These are phyloP conservation scores for Paramecium primaurelia DNA, from an alignment of 73 alveolate species.

Conservation along the genomic window DNA sequence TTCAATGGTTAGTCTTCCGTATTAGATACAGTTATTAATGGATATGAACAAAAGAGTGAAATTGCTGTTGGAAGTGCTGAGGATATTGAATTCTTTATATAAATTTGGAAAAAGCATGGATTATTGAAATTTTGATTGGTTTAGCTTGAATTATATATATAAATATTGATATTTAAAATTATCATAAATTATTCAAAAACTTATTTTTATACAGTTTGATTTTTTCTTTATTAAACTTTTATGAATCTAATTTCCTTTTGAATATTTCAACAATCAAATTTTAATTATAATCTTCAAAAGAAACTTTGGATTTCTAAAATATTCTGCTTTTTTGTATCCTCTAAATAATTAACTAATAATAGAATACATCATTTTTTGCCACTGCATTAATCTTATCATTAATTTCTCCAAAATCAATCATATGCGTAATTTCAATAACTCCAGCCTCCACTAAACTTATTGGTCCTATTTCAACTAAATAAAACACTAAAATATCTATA, in stretches of 20 bases:
- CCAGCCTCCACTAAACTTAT: too few relatives aligned
- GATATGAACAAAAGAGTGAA: constrained; percentile 51
- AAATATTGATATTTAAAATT: background rate
- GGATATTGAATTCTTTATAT: background rate
- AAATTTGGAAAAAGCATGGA: background rate
- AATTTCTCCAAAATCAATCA: constrained; percentile 58
- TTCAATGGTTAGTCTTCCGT: constrained; percentile 61
- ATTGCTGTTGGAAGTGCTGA: constrained; percentile 8
- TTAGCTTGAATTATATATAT: background rate
- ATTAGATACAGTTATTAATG: constrained; percentile 33
- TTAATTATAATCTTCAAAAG: constrained; percentile 57
- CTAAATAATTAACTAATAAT: constrained; percentile 6
- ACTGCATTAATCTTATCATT: constrained; percentile 55
- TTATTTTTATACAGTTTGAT: constrained; percentile 45
- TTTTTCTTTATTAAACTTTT: background rate
- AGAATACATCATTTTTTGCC: constrained; percentile 48
- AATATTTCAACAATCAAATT: constrained; percentile 54
- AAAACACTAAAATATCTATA: constrained; percentile 53
- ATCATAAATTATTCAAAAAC: constrained; percentile 21
- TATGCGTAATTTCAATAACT: constrained; percentile 53
- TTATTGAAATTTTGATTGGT: background rate
- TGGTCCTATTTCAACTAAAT: constrained; percentile 51
- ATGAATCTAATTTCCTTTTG: constrained; percentile 39
- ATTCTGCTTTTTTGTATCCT: background rate
- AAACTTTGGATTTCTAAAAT: constrained; percentile 44